Percentiles rank a stretch among this genome's conserved stretches.
phyloP scores from a whole-genome alignment of 2,329 filamentous ascomycete genomes.

The Apiospora malaysiana region DNA sequence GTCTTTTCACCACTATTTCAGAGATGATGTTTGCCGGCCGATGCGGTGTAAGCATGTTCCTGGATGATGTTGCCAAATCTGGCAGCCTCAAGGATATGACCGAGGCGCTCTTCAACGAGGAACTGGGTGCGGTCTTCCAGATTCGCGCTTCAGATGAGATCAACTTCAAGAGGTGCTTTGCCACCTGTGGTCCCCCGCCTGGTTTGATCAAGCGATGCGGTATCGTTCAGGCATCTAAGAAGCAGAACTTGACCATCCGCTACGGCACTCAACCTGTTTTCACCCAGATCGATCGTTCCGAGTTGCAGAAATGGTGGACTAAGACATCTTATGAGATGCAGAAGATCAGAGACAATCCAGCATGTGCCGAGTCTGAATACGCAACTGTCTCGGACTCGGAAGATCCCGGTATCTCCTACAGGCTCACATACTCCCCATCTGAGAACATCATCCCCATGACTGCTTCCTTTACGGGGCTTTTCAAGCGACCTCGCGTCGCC shows the following conservation, averaged over 20 bases:
- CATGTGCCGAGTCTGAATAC: conserved; percentile 85
- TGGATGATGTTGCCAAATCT: conserved; percentile 74
- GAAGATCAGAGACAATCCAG: conserved; percentile 84
- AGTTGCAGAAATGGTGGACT: conserved; percentile 88
- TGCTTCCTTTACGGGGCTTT: conserved; percentile 68
- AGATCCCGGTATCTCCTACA: conserved; percentile 86
- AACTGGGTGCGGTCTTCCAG: conserved; percentile 95
- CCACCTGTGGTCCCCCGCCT: conserved; percentile 82
- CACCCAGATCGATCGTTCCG: conserved; percentile 70
- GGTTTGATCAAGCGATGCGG: conserved; percentile 87
- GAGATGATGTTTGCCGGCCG: conserved; percentile 99
- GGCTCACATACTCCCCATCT: conserved; percentile 78
- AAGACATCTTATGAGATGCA: conserved; percentile 92
- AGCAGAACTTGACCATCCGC: conserved; percentile 79
- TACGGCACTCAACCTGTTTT: conserved; percentile 69
- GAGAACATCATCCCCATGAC: conserved; percentile 77
- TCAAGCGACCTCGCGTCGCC: conserved; percentile 71
- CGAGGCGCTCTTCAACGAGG: conserved; percentile 90
- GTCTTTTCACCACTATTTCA: conserved; percentile 84
- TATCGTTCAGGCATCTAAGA: conserved; percentile 69
- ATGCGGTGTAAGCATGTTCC: conserved; percentile 83
- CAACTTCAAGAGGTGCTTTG: conserved; percentile 87
- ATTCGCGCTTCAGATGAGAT: conserved; percentile 83
- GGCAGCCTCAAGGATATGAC: conserved; percentile 69
- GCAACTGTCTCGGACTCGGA: conserved; percentile 73